phyloP scores from a whole-genome alignment of 2,329 filamentous ascomycete genomes.

The Aureobasidium lini region DNA sequence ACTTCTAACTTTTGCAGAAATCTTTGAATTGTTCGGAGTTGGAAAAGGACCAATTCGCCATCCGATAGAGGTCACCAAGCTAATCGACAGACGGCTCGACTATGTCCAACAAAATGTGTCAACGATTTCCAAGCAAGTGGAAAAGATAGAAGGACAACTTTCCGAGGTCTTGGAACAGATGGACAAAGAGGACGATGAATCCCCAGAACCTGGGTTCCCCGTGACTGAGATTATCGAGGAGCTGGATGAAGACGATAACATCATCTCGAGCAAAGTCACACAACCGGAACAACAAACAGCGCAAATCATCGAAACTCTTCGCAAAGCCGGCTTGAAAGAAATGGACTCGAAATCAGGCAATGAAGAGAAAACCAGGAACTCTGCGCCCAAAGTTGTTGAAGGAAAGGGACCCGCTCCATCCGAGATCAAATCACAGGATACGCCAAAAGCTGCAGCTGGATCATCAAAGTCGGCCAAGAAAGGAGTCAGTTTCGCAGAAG shows the following conservation, averaged over 20 bases:
- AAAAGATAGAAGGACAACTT: constrained; percentile 61
- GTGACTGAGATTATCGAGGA: constrained; percentile 89
- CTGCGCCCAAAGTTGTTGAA: neutral
- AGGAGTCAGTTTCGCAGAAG: constrained; percentile 27
- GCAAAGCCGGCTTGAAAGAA: constrained; percentile 62
- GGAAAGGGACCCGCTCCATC: neutral
- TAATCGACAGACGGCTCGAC: constrained; percentile 71
- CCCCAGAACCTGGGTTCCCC: constrained; percentile 62
- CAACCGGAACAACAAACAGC: constrained; percentile 59
- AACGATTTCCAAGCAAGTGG: constrained; percentile 65
- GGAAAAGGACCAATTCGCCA: constrained; percentile 41
- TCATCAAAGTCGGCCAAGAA: constrained; percentile 16
- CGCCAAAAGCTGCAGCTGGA: neutral
- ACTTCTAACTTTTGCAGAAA: constrained; percentile 32
- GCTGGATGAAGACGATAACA: constrained; percentile 82
- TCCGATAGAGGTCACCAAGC: constrained; percentile 56
- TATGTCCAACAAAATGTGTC: constrained; percentile 74
- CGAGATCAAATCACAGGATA: neutral
- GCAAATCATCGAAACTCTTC: constrained; percentile 62
- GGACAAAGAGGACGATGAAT: constrained; percentile 29
- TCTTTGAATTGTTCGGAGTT: constrained; percentile 46
- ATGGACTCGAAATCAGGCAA: constrained; percentile 16
- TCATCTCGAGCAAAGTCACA: constrained; percentile 47
- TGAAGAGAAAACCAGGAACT: neutral
- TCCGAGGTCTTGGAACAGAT: constrained; percentile 46